Conservation (phyloP, 352 stramenopile species). For the Plasmopara viticola region DNA sequence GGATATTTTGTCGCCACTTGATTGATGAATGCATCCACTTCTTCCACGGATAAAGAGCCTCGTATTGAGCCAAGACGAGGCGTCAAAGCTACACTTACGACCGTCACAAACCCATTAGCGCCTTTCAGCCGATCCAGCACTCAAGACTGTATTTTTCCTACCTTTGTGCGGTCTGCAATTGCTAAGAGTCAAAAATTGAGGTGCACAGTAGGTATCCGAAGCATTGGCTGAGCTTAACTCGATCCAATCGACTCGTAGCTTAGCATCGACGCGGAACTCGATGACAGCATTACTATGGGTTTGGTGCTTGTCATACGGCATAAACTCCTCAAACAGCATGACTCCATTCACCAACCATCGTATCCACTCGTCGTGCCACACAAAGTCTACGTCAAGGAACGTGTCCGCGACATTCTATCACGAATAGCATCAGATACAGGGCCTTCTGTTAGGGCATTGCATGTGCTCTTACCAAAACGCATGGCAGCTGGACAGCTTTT, state of each 20-base stretch:
- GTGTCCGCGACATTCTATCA: conserved; percentile 24
- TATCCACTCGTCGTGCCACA: conserved; percentile 47
- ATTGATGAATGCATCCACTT: conserved; percentile 58
- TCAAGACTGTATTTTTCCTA: conserved; percentile 6
- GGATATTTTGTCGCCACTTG: conserved; percentile 34
- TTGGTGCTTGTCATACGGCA: conserved; percentile 1
- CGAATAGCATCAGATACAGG: neutral
- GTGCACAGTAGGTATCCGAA: conserved; percentile 28
- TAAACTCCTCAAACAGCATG: conserved; percentile 40
- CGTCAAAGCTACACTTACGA: conserved; percentile 25
- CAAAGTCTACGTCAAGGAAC: conserved; percentile 32
- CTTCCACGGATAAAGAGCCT: conserved; percentile 51
- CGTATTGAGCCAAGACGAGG: conserved; percentile 55
- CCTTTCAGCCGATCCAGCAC: neutral
- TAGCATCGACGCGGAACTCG: conserved; percentile 22
- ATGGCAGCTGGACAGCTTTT: conserved; percentile 33
- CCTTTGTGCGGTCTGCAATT: conserved; percentile 42
- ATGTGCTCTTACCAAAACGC: conserved; percentile 19
- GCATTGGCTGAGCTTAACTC: conserved; percentile 18
- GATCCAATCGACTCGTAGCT: conserved; percentile 20
- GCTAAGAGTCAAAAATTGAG: conserved; percentile 24
- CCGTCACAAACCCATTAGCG: neutral
- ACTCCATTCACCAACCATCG: conserved; percentile 52
- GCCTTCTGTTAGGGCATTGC: neutral
- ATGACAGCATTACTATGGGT: conserved; percentile 8